Evolutionary conservation across 768 basidiomycete genomes (phyloP).

Genomic region (Serendipita sp.): DNA sequence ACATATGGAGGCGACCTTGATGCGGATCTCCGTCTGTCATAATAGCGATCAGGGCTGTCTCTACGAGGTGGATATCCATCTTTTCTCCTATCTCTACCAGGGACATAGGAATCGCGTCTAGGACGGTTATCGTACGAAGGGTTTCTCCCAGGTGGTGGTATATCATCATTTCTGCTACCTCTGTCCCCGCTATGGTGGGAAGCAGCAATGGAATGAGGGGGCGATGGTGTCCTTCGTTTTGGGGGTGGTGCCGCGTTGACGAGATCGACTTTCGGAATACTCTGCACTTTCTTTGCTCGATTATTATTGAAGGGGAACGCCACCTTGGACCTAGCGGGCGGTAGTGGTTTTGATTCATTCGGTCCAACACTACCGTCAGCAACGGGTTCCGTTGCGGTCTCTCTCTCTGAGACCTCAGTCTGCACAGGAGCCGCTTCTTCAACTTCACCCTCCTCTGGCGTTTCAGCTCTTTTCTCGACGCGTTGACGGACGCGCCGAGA

Average conservation of each 20-base stretch:
- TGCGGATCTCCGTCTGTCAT: neutral
- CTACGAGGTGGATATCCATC: neutral
- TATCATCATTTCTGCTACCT: conserved; percentile 7
- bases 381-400: neutral
- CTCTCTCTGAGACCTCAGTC: neutral
- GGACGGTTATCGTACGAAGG: neutral
- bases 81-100: neutral
- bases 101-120: neutral
- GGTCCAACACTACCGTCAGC: neutral
- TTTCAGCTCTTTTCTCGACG: neutral
- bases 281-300: conserved; percentile 11
- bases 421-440: neutral
- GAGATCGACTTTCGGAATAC: conserved; percentile 1
- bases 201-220: neutral
- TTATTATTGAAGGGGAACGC: conserved; percentile 62
- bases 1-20: neutral
- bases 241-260: neutral
- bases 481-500: neutral
- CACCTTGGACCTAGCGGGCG: conserved; percentile 26
- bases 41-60: neutral
- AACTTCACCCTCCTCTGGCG: conserved; percentile 3
- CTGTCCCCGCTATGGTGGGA: neutral
- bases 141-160: conserved; percentile 30
- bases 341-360: neutral
- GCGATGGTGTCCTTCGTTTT: neutral